phyloP scores from a whole-genome alignment of 2,329 filamentous ascomycete species.

The Scedosporium boydii region DNA sequence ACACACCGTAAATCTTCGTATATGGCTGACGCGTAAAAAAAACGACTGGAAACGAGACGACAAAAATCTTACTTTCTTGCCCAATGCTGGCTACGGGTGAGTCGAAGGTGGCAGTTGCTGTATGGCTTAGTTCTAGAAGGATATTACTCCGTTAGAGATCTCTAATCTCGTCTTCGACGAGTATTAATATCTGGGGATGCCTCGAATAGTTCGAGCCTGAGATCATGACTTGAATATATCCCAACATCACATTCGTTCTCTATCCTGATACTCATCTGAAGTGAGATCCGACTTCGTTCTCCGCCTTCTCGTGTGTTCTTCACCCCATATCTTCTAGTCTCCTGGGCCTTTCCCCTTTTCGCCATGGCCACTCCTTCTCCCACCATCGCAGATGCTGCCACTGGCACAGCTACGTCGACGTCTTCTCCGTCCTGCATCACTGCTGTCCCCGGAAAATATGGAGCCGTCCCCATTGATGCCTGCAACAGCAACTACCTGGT shows the following conservation, averaged over 20 bases:
- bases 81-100: neutral
- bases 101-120: neutral
- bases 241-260: neutral
- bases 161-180: neutral
- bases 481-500: slow-evolving; percentile 24
- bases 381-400: neutral
- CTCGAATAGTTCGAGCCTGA: neutral
- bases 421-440: slow-evolving; percentile 15
- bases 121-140: neutral
- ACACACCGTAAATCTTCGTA: neutral
- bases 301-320: too few relatives aligned
- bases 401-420: neutral
- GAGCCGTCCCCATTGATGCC: slow-evolving; percentile 19
- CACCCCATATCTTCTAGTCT: neutral
- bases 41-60: neutral
- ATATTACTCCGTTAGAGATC: neutral
- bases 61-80: neutral
- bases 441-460: slow-evolving; percentile 22
- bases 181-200: neutral
- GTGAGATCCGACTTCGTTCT: too few relatives aligned
- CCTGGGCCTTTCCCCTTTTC: neutral
- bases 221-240: neutral
- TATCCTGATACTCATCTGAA: too few relatives aligned
- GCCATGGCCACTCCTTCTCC: neutral
- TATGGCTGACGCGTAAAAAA: neutral